These are phyloP conservation scores for Lepraria neglecta DNA, from an alignment of 495 filamentous ascomycete species.

Conservation along the genomic window DNA sequence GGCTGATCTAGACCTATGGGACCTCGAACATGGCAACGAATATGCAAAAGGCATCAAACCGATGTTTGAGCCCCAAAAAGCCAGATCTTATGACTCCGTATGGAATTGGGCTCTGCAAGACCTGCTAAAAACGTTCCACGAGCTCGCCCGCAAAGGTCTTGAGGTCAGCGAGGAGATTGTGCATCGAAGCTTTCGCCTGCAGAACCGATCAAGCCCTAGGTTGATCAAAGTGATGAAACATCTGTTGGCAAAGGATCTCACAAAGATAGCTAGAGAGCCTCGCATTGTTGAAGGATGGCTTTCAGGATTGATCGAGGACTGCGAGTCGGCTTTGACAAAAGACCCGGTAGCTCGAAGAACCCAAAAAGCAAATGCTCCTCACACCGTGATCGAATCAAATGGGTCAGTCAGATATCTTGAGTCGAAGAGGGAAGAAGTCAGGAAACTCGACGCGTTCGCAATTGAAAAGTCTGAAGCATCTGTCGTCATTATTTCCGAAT, in stretches of 20 bases:
- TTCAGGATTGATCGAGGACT: background rate
- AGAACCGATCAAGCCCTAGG: background rate
- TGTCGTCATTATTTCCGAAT: background rate
- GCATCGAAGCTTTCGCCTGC: background rate
- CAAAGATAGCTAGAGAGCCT: background rate
- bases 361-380: background rate
- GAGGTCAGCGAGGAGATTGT: background rate
- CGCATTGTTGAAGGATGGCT: background rate
- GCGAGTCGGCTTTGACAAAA: background rate
- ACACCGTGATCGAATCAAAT: background rate
- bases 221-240: background rate
- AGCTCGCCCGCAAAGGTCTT: background rate
- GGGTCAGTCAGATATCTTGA: background rate
- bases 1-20: conserved; percentile 13
- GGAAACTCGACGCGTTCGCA: background rate
- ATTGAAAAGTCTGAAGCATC: background rate
- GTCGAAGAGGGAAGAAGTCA: background rate
- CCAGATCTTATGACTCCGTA: conserved; percentile 20
- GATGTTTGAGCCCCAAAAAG: conserved; percentile 12
- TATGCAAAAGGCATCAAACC: conserved; percentile 20
- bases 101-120: conserved; percentile 27
- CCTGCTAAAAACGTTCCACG: conserved; percentile 8
- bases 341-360: background rate
- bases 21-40: conserved; percentile 16
- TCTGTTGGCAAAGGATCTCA: background rate